Conservation (phyloP, 305 asterid species). For the Andrographis paniculata region DNA sequence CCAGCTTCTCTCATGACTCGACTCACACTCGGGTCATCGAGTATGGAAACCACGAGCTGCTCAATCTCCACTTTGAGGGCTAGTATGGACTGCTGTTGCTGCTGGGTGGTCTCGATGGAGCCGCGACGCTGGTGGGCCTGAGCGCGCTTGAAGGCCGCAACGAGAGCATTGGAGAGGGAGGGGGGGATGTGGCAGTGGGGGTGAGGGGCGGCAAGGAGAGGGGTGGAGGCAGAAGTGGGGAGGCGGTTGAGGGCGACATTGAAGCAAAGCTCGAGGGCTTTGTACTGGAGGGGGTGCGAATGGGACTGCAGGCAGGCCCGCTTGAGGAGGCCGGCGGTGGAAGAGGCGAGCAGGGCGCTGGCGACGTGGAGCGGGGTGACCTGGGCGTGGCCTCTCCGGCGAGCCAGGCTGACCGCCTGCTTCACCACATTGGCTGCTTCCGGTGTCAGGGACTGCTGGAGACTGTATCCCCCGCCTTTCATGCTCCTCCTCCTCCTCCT, state of each 20-base stretch:
- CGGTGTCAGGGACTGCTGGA: constrained; percentile 72
- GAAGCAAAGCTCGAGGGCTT: constrained; percentile 92
- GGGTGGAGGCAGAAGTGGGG: constrained; percentile 65
- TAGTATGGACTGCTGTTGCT: constrained; percentile 53
- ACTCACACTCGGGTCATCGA: constrained; percentile 94
- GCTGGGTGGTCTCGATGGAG: constrained; percentile 55
- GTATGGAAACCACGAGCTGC: constrained; percentile 73
- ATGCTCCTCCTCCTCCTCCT: constrained; percentile 27
- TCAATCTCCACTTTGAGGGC: constrained; percentile 73
- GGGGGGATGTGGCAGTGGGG: constrained; percentile 62
- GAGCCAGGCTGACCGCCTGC: constrained; percentile 69
- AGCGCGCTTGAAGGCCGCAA: constrained; percentile 92
- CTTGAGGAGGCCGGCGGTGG: constrained; percentile 45
- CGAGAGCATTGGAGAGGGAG: constrained; percentile 81
- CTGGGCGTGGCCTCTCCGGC: constrained; percentile 90
- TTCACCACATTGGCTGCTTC: constrained; percentile 65
- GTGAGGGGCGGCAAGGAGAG: constrained; percentile 46
- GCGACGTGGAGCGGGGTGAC: constrained; percentile 97
- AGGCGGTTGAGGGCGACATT: constrained; percentile 88
- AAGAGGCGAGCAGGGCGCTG: constrained; percentile 63
- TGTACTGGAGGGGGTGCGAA: constrained; percentile 90
- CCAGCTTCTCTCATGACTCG: constrained; percentile 97
- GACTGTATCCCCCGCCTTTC: constrained; percentile 81
- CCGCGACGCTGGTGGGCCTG: constrained; percentile 97
- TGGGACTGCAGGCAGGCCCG: constrained; percentile 77